Evolutionary conservation across 2,329 filamentous ascomycete genomes (phyloP).

Genomic region (Microdochium nivale): DNA sequence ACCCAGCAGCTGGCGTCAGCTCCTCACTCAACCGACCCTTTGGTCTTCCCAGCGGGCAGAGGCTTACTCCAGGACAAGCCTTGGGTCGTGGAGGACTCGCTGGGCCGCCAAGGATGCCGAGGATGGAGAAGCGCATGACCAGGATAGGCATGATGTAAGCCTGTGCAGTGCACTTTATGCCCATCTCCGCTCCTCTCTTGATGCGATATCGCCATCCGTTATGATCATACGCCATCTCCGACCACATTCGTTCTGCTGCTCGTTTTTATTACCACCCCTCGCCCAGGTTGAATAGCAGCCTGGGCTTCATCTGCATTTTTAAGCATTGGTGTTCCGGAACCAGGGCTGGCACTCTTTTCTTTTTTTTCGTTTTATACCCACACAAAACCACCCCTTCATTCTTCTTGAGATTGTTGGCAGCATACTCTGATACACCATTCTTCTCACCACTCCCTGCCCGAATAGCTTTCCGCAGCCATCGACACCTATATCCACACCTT

Average conservation of each 20-base stretch:
- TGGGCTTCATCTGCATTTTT: too few relatives aligned
- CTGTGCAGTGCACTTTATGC: not conserved
- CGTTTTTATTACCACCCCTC: not conserved
- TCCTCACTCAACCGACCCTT: conserved; percentile 21
- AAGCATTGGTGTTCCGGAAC: too few relatives aligned
- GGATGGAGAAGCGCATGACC: conserved; percentile 56
- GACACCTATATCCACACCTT: too few relatives aligned
- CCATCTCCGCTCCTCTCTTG: not conserved
- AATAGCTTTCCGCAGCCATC: too few relatives aligned
- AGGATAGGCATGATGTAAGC: conserved; percentile 45
- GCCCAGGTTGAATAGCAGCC: not conserved
- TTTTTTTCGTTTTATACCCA: too few relatives aligned
- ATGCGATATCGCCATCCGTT: not conserved
- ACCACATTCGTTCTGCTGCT: not conserved
- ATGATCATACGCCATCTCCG: not conserved
- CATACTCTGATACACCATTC: too few relatives aligned
- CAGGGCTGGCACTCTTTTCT: too few relatives aligned
- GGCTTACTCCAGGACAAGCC: conserved; percentile 25
- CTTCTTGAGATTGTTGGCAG: too few relatives aligned
- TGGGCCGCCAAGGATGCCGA: conserved; percentile 33
- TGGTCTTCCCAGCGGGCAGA: conserved; percentile 22
- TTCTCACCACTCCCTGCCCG: too few relatives aligned
- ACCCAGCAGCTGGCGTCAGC: conserved; percentile 9
- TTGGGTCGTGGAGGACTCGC: conserved; percentile 20
- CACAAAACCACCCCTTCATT: too few relatives aligned